Conservation (phyloP, 1,284 basidiomycete species). For the Pseudomicrostroma phylloplanum region DNA sequence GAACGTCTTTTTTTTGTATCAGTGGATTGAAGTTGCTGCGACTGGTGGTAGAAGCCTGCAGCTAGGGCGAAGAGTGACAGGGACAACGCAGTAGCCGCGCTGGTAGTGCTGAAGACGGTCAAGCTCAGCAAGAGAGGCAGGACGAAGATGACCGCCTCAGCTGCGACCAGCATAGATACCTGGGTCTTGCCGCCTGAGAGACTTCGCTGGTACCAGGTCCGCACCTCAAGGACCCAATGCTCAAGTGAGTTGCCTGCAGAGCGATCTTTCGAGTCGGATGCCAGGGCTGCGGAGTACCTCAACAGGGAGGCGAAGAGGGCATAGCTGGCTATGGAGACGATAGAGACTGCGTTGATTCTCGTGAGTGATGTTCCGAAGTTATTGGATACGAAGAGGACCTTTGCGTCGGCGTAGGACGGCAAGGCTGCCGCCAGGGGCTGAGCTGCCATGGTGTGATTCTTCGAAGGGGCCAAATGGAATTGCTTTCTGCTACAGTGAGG, state of each 20-base stretch:
- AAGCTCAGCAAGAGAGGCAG: constrained; percentile 72
- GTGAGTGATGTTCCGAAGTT: constrained; percentile 1
- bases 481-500: too few relatives aligned
- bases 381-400: constrained; percentile 3
- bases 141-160: constrained; percentile 65
- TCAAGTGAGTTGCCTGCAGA: too few relatives aligned
- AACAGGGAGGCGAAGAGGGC: background rate
- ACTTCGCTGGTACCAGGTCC: background rate
- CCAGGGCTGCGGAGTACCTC: background rate
- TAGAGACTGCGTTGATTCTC: background rate
- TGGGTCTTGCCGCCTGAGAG: background rate
- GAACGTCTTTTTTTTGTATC: too few relatives aligned
- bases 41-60: constrained; percentile 1
- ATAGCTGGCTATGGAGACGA: background rate
- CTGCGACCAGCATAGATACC: background rate
- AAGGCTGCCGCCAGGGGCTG: background rate
- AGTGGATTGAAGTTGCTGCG: background rate
- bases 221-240: too few relatives aligned
- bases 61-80: constrained; percentile 38
- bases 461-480: too few relatives aligned
- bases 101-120: constrained; percentile 62
- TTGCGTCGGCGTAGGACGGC: constrained; percentile 2
- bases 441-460: too few relatives aligned
- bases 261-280: too few relatives aligned
- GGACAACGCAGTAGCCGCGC: constrained; percentile 56